These are phyloP conservation scores for Pythium oligandrum DNA, from an alignment of 352 stramenopile genomes.

Conservation along the genomic window DNA sequence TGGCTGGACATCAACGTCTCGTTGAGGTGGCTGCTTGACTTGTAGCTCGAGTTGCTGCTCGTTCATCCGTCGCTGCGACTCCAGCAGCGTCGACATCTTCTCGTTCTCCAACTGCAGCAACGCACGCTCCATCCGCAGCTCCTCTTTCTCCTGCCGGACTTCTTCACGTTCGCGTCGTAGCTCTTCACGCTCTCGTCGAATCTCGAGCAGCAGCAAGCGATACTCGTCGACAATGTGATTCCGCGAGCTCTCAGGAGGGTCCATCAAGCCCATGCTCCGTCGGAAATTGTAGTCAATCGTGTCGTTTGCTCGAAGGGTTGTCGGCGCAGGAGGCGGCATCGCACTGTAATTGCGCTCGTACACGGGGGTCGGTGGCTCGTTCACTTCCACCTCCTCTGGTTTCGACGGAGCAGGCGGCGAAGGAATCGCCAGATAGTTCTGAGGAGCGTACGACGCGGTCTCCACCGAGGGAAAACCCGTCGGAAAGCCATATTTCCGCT, in stretches of 20 bases:
- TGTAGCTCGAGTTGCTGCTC: conserved; percentile 39
- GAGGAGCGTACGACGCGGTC: conserved; percentile 4
- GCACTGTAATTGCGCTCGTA: neutral
- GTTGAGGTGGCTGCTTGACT: too few relatives aligned
- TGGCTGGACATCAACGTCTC: too few relatives aligned
- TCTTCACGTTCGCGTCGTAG: conserved; percentile 67
- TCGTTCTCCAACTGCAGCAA: conserved; percentile 76
- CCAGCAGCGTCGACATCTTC: conserved; percentile 56
- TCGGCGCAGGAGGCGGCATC: conserved; percentile 23
- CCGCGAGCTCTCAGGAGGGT: conserved; percentile 10
- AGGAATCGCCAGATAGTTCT: conserved; percentile 15
- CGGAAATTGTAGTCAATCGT: conserved; percentile 14
- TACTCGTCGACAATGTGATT: conserved; percentile 56
- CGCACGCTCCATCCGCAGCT: conserved; percentile 60
- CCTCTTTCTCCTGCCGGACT: conserved; percentile 59
- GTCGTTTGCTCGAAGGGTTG: conserved; percentile 2
- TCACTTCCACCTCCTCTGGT: neutral
- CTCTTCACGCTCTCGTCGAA: conserved; percentile 69
- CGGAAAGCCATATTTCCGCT: conserved; percentile 28
- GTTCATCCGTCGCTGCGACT: conserved; percentile 50
- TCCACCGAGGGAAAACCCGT: neutral
- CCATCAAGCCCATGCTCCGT: conserved; percentile 9
- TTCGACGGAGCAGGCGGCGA: conserved; percentile 5
- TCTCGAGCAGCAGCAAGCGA: conserved; percentile 52
- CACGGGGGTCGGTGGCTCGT: neutral